Base-by-base conservation (phyloP, 306 rosid genomes). In the Rosa lucieae region DNA sequence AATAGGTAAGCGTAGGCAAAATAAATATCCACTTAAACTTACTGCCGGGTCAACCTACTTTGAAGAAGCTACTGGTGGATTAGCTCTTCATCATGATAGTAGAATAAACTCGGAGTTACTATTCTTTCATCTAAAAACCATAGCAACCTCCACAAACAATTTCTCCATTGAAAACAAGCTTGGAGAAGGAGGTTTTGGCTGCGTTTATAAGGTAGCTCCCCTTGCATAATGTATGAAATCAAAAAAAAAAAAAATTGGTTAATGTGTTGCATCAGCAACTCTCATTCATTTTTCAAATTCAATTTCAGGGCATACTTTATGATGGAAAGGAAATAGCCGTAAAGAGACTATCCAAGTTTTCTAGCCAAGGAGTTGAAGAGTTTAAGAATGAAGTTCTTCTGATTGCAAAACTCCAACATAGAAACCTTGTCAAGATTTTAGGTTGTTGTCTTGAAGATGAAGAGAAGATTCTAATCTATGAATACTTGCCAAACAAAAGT, bases 171-270 rank as follows among this genome's bases (percentile, higher is more conserved):
- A 13, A 15, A 86, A 88, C 82, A 90, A 84, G 86, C 89, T 90
- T 67, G 93, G 93, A 70, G 53, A 79, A 88, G 90, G 91, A 2
- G 93, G 93, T 63, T 90, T 90, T 63, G 90, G 88, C 59, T 61
- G 87, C 35, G 90, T 90, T 20, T 88, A 87, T 56, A 90, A 86
- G 89, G 93, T 86, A 82, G 9, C 9, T 5, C 1, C 58, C 17
- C 17, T 51, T 15, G 14, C 5, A 14, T 12, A 12, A 51, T 51
- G 17, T 51, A 18, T 15, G 6, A 12, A 13, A 44, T 46, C 0
- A 26, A 42, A 42, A 4, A 42, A 2, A 42, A 4, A 42, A 42
- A 42, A 42, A 2, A 42, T 4, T 42, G 44, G 44, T 42, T 42
- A 6, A 26, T 26, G 26, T 42, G 44, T 42, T 7, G 6, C 6